Percentiles rank a stretch among this genome's conserved stretches.
Conservation (phyloP, 202 grass and related monocot genomes). For the Panicum virgatum region DNA sequence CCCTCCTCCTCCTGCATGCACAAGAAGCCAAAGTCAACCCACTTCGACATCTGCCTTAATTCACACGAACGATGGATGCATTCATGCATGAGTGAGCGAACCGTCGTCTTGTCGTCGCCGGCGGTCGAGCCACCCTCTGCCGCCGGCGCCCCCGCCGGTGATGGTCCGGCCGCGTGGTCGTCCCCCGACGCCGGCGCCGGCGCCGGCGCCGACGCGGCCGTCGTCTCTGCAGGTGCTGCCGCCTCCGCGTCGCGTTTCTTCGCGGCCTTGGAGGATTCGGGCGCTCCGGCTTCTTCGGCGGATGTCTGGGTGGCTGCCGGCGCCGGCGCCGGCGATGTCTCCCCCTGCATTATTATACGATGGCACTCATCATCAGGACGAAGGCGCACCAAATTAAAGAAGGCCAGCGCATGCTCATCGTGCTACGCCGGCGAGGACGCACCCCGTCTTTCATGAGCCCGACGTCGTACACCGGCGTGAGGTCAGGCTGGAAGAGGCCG, state of each 20-base stretch:
- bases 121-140: not conserved
- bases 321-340: not conserved
- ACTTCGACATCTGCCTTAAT: not conserved
- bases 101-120: not conserved
- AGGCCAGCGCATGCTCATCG: too few species aligned
- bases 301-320: not conserved
- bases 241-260: not conserved
- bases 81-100: not conserved
- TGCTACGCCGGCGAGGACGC: too few species aligned
- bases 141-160: not conserved
- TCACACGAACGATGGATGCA: not conserved
- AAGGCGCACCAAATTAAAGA: too few species aligned
- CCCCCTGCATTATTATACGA: too few species aligned
- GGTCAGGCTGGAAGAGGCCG: slow-evolving; percentile 66
- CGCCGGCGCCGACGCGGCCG: not conserved
- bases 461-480: slow-evolving; percentile 70
- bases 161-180: not conserved
- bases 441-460: slow-evolving; percentile 56
- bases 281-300: not conserved
- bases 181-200: not conserved
- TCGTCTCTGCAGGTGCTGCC: not conserved
- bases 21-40: not conserved
- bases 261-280: not conserved
- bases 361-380: too few species aligned
- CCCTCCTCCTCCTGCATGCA: slow-evolving; percentile 20